phyloP scores from a whole-genome alignment of 2,329 filamentous ascomycete species.

The Paecilomyces fulvus region DNA sequence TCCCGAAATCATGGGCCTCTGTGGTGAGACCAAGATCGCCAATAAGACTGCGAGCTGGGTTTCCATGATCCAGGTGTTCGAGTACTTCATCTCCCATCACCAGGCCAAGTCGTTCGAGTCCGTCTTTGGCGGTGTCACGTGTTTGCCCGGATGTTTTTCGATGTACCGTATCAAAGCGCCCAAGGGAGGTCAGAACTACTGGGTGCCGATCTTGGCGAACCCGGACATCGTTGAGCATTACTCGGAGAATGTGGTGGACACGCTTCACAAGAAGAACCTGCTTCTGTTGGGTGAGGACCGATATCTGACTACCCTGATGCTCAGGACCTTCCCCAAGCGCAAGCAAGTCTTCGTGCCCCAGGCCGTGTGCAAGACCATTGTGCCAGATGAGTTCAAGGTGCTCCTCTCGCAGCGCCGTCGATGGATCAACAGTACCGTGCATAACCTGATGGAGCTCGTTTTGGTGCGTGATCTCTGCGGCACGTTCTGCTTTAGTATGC shows the following conservation, averaged over 20 bases:
- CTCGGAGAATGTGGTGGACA: constrained; percentile 97
- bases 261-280: constrained; percentile 94
- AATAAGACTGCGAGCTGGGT: constrained; percentile 96
- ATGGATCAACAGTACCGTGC: constrained; percentile 99
- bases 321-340: constrained; percentile 96
- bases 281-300: constrained; percentile 88
- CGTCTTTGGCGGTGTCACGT: constrained; percentile 97
- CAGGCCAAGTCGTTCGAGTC: constrained; percentile 96
- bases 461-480: constrained; percentile 93
- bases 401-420: constrained; percentile 87
- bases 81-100: constrained; percentile 98
- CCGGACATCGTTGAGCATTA: constrained; percentile 99
- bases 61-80: constrained; percentile 96
- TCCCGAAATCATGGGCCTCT: constrained; percentile 97
- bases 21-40: constrained; percentile 98
- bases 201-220: constrained; percentile 97
- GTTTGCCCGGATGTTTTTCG: constrained; percentile 96
- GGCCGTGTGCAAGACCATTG: constrained; percentile 96
- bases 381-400: constrained; percentile 86
- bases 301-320: constrained; percentile 93
- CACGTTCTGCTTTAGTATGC: constrained; percentile 99
- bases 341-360: constrained; percentile 99
- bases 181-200: constrained; percentile 97
- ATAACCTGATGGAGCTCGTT: constrained; percentile 96
- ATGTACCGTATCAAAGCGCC: constrained; percentile 99